phyloP scores from a whole-genome alignment of 2,329 filamentous ascomycete genomes.

The Ceratocystiopsis sp. region DNA sequence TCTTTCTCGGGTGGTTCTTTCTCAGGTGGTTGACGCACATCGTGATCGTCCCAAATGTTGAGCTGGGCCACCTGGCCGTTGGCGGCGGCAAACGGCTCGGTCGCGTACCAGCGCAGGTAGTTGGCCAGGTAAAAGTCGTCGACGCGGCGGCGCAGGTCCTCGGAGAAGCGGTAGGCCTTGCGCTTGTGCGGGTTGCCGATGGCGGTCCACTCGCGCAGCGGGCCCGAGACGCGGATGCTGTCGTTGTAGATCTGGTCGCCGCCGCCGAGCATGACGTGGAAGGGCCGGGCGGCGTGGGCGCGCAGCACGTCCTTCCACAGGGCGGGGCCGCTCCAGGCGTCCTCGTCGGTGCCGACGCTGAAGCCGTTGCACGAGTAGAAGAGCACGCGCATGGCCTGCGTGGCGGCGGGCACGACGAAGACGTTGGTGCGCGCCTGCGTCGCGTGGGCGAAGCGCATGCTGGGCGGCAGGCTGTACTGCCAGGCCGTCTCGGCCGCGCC shows the following conservation, averaged over 20 bases:
- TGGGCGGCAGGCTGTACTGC: slow-evolving; percentile 53
- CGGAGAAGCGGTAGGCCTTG: slow-evolving; percentile 58
- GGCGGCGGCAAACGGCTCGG: slow-evolving; percentile 67
- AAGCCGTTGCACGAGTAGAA: slow-evolving; percentile 98
- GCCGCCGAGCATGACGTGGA: slow-evolving; percentile 92
- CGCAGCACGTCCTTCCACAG: slow-evolving; percentile 90
- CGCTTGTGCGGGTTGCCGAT: slow-evolving; percentile 74
- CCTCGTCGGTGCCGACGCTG: slow-evolving; percentile 69
- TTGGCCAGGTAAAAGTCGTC: slow-evolving; percentile 86
- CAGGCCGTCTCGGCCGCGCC: slow-evolving; percentile 53
- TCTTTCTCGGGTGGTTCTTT: too few species aligned
- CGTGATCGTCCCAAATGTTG: slow-evolving; percentile 97
- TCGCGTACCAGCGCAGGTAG: slow-evolving; percentile 54
- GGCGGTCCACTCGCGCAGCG: slow-evolving; percentile 64
- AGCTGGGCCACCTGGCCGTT: slow-evolving; percentile 89
- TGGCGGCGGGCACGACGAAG: slow-evolving; percentile 72
- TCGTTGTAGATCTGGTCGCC: slow-evolving; percentile 98
- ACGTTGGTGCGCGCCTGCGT: slow-evolving; percentile 41
- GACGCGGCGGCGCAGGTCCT: slow-evolving; percentile 62
- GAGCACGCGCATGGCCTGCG: slow-evolving; percentile 93
- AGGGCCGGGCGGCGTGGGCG: slow-evolving; percentile 60
- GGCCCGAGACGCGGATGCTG: slow-evolving; percentile 69
- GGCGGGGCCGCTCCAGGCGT: slow-evolving; percentile 76
- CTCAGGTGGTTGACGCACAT: slow-evolving; percentile 30
- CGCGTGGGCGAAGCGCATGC: slow-evolving; percentile 34